Base-by-base conservation (phyloP, 495 filamentous ascomycete genomes). In the Clavariopsis aquatica region DNA sequence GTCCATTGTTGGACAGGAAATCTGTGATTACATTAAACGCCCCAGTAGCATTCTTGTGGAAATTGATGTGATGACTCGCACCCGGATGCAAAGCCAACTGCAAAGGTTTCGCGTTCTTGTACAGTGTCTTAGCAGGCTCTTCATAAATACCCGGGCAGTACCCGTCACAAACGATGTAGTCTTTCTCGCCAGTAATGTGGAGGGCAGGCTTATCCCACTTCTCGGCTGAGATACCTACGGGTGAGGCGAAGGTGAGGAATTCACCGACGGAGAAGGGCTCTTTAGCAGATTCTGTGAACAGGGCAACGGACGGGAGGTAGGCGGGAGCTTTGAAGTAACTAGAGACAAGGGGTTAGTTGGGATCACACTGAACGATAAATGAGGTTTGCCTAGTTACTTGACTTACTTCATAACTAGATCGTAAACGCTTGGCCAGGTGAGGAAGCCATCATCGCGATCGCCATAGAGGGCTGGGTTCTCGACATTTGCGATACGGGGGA, bases 281-380 rank as follows among this genome's bases (percentile, higher is more conserved):
- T 49, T 73, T 75, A 55, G 59, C 68, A 10, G 28, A 51, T 13
- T 77, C 70, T 23, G 72, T 69, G 56, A 65, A 76, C 49, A 61
- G 24, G 7, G 69, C 75, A 0, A 73, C 62, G 1, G 38, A 20
- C 5, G 47, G 19, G 43, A 71, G 67, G 62, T 72, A 78, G 60
- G 67, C 49, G 28, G 74, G 74, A 4, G 57, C 60, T 38, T 75
- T 71, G 73, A 78, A 76, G 69, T 76, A 78, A 38, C 75, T 77
- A 45, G 10, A 26, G 13, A 26, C 1, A 7, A 13, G 6, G 58
- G 51, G 51, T 53, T 53, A 53, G 51, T 6, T 29, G 24, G 8
- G 5, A 8, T 51, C 20, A 53, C 8, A 9, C 34, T 24, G 45
- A n/a, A 23, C n/a, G n/a, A n/a, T 24, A n/a, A 22, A 49, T 24